Base-by-base conservation (phyloP, 331 rosid genomes). In the Quercus phellos region DNA sequence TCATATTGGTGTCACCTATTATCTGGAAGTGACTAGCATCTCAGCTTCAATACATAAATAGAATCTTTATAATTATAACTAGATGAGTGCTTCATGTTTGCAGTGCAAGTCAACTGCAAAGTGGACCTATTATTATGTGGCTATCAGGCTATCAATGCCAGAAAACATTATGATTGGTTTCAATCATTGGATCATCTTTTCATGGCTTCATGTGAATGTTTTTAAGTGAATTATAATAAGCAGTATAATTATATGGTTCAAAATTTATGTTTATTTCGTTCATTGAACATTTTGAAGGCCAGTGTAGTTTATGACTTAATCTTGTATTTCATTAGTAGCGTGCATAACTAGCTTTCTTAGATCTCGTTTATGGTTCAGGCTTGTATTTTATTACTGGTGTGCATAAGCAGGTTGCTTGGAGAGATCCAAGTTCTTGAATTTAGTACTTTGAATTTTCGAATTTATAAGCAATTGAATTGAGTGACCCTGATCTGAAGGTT, bases 401-500 rank as follows among this genome's bases (percentile, higher is more conserved):
- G 53, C 35, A 29, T 30, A 30, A 14, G 72, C 72, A 1, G 51
- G 55, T 72, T 58, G 60, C 24, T 74, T 58, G 8, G 21, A 42
- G 74, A 55, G 32, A 64, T 64, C 24, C 9, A 14, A 30, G 70
- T 17, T 42, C 71, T 66, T 9, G 43, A 18, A 66, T 32, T 66
- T 34, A 30, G 51, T 21, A 66, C 8, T 18, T 34, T 1, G 2
- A 4, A 17, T 30, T 66, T 66, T 66, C 9, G 0, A 66, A 22
- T 32, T 32, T 8, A 7, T 32, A 46, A 46, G 71, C 13, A 18
- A 9, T 30, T 66, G 46, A 66, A 66, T 17, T 66, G 50, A 18
- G 19, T 66, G 55, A 58, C 38, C 21, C 38, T 56, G 5, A 53
- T 34, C 77, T 77, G 78, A 83, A 73, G 71, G 26, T 38, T 22